Evolutionary conservation across 2,329 filamentous ascomycete species (phyloP).

Genomic region (Fusarium coffeatum): DNA sequence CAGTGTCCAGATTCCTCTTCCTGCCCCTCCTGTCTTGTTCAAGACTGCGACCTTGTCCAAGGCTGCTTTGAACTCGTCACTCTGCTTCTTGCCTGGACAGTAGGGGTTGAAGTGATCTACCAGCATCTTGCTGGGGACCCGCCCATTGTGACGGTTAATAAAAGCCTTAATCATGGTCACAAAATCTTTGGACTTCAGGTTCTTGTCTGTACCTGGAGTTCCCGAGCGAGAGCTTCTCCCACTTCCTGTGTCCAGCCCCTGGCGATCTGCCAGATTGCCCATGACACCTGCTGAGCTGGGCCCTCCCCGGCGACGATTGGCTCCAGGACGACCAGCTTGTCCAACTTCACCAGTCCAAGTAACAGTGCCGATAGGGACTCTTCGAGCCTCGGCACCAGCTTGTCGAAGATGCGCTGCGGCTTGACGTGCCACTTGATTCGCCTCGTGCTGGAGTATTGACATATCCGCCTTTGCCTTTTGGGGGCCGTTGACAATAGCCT

Average conservation of each 20-base stretch:
- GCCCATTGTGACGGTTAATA: constrained; percentile 80
- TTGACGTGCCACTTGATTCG: constrained; percentile 79
- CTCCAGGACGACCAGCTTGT: constrained; percentile 76
- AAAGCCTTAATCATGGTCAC: constrained; percentile 80
- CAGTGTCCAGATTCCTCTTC: constrained; percentile 66
- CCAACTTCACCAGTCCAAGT: constrained; percentile 94
- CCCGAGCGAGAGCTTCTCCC: constrained; percentile 60
- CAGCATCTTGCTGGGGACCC: constrained; percentile 83
- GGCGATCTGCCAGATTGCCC: constrained; percentile 67
- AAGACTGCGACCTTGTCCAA: constrained; percentile 80
- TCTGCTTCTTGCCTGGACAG: constrained; percentile 73
- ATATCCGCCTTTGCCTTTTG: constrained; percentile 78
- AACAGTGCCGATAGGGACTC: constrained; percentile 82
- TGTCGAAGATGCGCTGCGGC: constrained; percentile 81
- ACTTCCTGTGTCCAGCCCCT: constrained; percentile 60
- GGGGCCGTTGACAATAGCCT: constrained; percentile 85
- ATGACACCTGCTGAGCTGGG: constrained; percentile 67
- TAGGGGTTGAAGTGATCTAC: constrained; percentile 90
- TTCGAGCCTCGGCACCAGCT: constrained; percentile 77
- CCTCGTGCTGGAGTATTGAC: constrained; percentile 83
- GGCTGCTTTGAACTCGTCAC: constrained; percentile 84
- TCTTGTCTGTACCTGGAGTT: constrained; percentile 55
- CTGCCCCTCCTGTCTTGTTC: constrained; percentile 66
- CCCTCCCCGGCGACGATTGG: constrained; percentile 62
- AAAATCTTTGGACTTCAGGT: constrained; percentile 70